These are phyloP conservation scores for Pichia ethanolica DNA, from an alignment of 805 yeast species.

Conservation along the genomic window DNA sequence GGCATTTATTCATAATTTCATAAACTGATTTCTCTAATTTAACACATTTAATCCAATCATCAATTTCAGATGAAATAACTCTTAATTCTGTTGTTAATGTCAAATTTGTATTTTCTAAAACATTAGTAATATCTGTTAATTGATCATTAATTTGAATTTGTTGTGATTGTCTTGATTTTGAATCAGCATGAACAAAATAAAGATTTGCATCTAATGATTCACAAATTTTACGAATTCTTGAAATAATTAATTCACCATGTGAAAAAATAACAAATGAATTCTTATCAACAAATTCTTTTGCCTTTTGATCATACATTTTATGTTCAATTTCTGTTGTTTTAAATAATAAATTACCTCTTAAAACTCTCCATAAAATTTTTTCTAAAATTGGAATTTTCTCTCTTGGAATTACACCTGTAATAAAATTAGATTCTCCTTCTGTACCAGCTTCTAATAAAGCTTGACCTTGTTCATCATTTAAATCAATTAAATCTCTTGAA, in stretches of 20 bases:
- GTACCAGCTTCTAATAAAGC: slow-evolving; percentile 34
- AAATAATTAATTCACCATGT: slow-evolving; percentile 72
- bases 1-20: slow-evolving; percentile 55
- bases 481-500: slow-evolving; percentile 22
- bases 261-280: slow-evolving; percentile 84
- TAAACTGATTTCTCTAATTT: slow-evolving; percentile 53
- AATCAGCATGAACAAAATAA: slow-evolving; percentile 48
- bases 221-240: slow-evolving; percentile 72
- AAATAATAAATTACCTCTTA: slow-evolving; percentile 86
- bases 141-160: slow-evolving; percentile 39
- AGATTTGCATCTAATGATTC: slow-evolving; percentile 85
- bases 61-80: slow-evolving; percentile 55
- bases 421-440: slow-evolving; percentile 38
- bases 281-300: slow-evolving; percentile 55
- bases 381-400: slow-evolving; percentile 64
- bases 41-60: slow-evolving; percentile 47
- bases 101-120: slow-evolving; percentile 40
- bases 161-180: slow-evolving; percentile 31
- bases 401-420: slow-evolving; percentile 78
- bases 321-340: slow-evolving; percentile 67
- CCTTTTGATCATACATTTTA: slow-evolving; percentile 54
- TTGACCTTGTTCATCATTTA: slow-evolving; percentile 25
- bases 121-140: slow-evolving; percentile 44
- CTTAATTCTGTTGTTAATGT: slow-evolving; percentile 59
- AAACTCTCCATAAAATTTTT: slow-evolving; percentile 82